Base-by-base conservation (phyloP, 768 basidiomycete species). In the Kwoniella pini region DNA sequence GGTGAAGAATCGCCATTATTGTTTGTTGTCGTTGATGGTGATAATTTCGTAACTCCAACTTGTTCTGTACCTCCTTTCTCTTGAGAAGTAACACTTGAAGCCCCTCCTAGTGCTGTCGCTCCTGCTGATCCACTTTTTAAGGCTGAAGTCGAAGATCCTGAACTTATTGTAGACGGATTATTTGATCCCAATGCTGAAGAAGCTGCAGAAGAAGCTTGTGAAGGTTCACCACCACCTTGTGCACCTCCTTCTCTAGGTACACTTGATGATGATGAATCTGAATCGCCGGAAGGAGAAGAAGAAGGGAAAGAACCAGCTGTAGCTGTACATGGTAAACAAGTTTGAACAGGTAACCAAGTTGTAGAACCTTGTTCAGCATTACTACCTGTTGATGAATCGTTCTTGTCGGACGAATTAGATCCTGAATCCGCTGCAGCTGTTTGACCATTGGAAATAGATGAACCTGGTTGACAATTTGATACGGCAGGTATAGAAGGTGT, bases 361-460 rank as follows among this genome's bases (percentile, higher is more conserved):
- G 63, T 67, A 7, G 59, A 60, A 30, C 38, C 54, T 21, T 26
- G 40, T 15, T 40, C 22, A 39, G 43, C 33, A 11, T 48, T 28
- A 28, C 15, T 24, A 13, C 44, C 24, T 17, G 48, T 28, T 11
- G 26, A n/a, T 15, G 56, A 49, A 9, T 30, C 54, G 17, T 22
- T 15, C 12, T 36, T n/a, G n/a, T n/a, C n/a, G n/a, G n/a, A n/a
- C n/a, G n/a, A n/a, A n/a, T n/a, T n/a, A n/a, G n/a, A n/a, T n/a
- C n/a, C 57, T 43, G 43, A 38, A 2, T 50, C 46, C 6, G 40
- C 9, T 11, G 67, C 57, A 11, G 64, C 22, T 5, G 67, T 50
- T 39, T 72, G 70, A 15, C 70, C 71, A 44, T 70, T 72, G 1
- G 39, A 15, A 15, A 64, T 59, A 42, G 63, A 66, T 3, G 43